Evolutionary conservation across 176 grass and related monocot species (phyloP).

Genomic region (Oryza officinalis): DNA sequence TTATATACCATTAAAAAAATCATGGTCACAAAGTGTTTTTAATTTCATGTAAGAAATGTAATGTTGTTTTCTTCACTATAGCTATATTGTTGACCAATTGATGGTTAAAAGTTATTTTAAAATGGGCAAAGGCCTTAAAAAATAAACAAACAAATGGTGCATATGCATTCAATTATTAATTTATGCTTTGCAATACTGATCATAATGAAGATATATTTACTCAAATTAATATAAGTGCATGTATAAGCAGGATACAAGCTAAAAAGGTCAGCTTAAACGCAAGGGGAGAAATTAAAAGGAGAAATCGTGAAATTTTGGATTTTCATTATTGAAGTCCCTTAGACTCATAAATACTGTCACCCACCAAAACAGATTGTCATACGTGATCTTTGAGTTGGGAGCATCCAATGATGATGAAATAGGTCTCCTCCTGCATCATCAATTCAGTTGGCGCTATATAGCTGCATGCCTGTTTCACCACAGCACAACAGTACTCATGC

Average conservation of each 20-base stretch:
- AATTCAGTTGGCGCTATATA: slow-evolving; percentile 9
- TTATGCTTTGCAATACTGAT: neutral
- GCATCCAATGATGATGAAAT: slow-evolving; percentile 19
- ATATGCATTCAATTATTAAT: neutral
- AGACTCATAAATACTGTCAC: slow-evolving; percentile 35
- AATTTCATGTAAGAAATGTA: neutral
- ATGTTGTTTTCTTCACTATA: neutral
- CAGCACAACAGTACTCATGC: neutral
- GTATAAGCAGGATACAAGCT: neutral
- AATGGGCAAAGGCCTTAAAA: neutral
- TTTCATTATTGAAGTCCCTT: slow-evolving; percentile 20
- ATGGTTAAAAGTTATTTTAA: neutral
- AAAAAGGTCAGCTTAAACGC: neutral
- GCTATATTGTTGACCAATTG: too few species aligned
- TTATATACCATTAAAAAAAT: neutral
- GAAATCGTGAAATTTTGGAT: slow-evolving; percentile 15
- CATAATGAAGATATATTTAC: neutral
- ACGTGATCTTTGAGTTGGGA: slow-evolving; percentile 20
- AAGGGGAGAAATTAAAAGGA: too few species aligned
- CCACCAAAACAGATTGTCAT: slow-evolving; percentile 26
- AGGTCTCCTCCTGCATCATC: neutral
- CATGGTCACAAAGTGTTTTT: neutral
- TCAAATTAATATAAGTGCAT: neutral
- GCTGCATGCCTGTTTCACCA: neutral
- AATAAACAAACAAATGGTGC: neutral